phyloP scores from a whole-genome alignment of 2,329 filamentous ascomycete species.

The Ascochyta lentis region DNA sequence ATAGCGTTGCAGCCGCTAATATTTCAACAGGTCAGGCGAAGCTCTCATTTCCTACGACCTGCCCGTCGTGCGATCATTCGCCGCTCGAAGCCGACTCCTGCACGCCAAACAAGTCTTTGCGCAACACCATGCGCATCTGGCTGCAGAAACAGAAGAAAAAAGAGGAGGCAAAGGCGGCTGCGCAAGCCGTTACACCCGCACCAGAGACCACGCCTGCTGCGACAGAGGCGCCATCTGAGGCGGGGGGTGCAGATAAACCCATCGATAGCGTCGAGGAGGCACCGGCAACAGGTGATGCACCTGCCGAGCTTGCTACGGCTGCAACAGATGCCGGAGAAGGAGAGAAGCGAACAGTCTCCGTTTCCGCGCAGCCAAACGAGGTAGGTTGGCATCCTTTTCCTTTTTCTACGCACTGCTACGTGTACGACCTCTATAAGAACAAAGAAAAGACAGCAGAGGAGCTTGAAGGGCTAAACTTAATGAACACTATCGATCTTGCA shows the following conservation, averaged over 20 bases:
- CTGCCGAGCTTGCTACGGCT: slow-evolving; percentile 16
- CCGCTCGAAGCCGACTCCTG: slow-evolving; percentile 87
- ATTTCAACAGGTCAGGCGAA: slow-evolving; percentile 36
- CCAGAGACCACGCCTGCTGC: slow-evolving; percentile 28
- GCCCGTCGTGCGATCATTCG: slow-evolving; percentile 91
- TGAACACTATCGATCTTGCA: slow-evolving; percentile 29
- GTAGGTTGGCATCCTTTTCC: slow-evolving; percentile 28
- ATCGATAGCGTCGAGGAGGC: slow-evolving; percentile 39
- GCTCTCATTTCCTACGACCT: slow-evolving; percentile 74
- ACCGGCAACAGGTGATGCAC: slow-evolving; percentile 18
- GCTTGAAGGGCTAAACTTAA: slow-evolving; percentile 20
- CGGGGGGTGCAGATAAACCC: slow-evolving; percentile 34
- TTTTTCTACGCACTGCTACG: neutral
- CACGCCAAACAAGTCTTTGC: slow-evolving; percentile 86
- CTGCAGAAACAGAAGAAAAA: slow-evolving; percentile 84
- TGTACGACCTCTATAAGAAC: slow-evolving; percentile 13
- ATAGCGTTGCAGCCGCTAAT: neutral
- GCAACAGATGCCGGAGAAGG: slow-evolving; percentile 22
- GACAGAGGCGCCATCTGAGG: slow-evolving; percentile 29
- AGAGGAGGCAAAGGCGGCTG: slow-evolving; percentile 44
- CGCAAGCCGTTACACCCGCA: slow-evolving; percentile 38
- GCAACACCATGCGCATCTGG: slow-evolving; percentile 90
- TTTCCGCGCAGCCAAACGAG: slow-evolving; percentile 28
- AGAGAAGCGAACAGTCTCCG: slow-evolving; percentile 26
- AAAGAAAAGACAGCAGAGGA: slow-evolving; percentile 3